Conservation (phyloP, 345 rosid genomes). For the Eucalyptus brandiana region DNA sequence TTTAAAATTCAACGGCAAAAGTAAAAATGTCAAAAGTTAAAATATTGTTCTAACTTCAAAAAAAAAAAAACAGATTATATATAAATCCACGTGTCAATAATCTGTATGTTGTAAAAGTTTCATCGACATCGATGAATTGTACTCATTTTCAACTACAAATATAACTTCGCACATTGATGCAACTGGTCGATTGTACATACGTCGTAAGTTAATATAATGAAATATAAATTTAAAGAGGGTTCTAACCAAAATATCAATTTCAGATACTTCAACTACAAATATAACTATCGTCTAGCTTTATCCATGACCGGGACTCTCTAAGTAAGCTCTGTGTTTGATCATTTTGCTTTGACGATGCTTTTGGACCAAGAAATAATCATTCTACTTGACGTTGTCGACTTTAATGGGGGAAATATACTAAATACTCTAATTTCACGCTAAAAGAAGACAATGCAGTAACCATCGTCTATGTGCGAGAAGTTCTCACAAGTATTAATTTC, state of each 20-base stretch:
- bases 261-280: too few species aligned
- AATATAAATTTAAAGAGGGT: accelerated
- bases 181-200: accelerated
- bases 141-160: accelerated
- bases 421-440: background rate
- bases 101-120: too few species aligned
- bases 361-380: background rate
- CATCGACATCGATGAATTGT: too few species aligned
- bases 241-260: too few species aligned
- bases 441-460: too few species aligned
- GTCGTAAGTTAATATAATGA: accelerated
- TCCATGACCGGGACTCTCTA: background rate
- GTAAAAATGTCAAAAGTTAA: too few species aligned
- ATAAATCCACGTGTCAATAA: too few species aligned
- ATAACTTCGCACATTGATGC: too few species aligned
- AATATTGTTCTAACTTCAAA: too few species aligned
- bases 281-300: background rate
- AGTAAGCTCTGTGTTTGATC: too few species aligned
- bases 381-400: background rate
- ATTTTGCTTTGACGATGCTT: background rate
- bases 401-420: background rate
- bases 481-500: background rate
- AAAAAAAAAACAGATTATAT: too few species aligned
- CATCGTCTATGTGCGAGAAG: background rate
- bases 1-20: too few species aligned